phyloP scores from a whole-genome alignment of 75 land plant species.

The Isoetes taiwanensis region DNA sequence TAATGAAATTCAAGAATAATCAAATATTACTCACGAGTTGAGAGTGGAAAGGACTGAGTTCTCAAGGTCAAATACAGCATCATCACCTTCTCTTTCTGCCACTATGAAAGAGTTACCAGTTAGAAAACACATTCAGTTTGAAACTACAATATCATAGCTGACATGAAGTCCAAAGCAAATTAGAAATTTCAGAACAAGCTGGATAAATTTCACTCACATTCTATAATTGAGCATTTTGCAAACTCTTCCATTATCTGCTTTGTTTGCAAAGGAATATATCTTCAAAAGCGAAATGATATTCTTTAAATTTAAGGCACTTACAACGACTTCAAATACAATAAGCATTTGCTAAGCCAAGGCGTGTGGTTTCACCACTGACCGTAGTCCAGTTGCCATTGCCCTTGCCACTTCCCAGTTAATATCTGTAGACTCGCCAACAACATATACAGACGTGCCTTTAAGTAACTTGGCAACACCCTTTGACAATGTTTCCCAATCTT shows the following conservation, averaged over 20 bases:
- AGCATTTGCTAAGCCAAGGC: background rate
- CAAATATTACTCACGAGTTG: conserved; percentile 70
- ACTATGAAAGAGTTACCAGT: conserved; percentile 34
- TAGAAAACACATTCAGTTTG: no score
- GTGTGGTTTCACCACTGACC: conserved; percentile 27
- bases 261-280: conserved; percentile 67
- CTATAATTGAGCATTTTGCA: conserved; percentile 37
- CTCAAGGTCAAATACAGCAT: conserved; percentile 72
- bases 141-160: no score
- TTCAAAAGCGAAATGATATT: conserved; percentile 15
- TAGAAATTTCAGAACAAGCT: no score
- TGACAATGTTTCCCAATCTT: conserved; percentile 64
- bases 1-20: no score
- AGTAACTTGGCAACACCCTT: conserved; percentile 45
- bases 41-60: conserved; percentile 47
- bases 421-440: conserved; percentile 75
- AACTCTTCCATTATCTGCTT: conserved; percentile 50
- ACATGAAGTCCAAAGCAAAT: no score
- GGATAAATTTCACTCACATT: conserved; percentile 47
- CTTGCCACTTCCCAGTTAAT: conserved; percentile 64
- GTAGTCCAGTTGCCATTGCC: conserved; percentile 66
- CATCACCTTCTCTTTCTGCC: conserved; percentile 51
- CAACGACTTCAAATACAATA: background rate
- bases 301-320: conserved; percentile 1
- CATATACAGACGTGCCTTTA: conserved; percentile 75